These are phyloP conservation scores for Neonectria faginata DNA, from an alignment of 2,329 filamentous ascomycete species.

Conservation along the genomic window DNA sequence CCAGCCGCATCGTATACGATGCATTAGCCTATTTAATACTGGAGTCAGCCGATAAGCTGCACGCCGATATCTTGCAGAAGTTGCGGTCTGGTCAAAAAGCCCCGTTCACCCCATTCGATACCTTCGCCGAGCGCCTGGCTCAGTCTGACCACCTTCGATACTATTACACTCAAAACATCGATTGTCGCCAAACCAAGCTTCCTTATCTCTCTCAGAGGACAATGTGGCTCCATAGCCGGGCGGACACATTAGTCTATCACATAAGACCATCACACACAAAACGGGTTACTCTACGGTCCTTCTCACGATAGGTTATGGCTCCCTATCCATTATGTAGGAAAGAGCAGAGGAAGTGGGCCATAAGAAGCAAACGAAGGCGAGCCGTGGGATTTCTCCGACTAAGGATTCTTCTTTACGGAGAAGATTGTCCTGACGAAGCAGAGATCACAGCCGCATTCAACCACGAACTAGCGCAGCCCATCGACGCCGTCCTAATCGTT, in stretches of 20 bases:
- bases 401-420: constrained; percentile 16
- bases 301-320: background rate
- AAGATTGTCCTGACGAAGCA: constrained; percentile 3
- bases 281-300: background rate
- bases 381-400: constrained; percentile 1
- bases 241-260: background rate
- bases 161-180: constrained; percentile 3
- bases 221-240: background rate
- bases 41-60: background rate
- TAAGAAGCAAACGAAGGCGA: background rate
- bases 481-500: constrained; percentile 11
- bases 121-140: background rate
- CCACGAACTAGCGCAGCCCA: background rate
- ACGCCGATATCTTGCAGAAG: background rate
- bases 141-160: background rate
- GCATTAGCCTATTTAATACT: background rate
- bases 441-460: constrained; percentile 11
- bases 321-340: background rate
- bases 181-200: background rate
- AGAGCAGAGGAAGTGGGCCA: background rate
- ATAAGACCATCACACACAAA: background rate
- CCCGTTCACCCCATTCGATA: background rate
- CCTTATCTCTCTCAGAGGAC: background rate
- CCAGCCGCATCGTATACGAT: background rate
- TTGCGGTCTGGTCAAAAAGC: background rate